These are phyloP conservation scores for Fusarium sp. DNA, from an alignment of 2,329 filamentous ascomycete species.

Conservation along the genomic window DNA sequence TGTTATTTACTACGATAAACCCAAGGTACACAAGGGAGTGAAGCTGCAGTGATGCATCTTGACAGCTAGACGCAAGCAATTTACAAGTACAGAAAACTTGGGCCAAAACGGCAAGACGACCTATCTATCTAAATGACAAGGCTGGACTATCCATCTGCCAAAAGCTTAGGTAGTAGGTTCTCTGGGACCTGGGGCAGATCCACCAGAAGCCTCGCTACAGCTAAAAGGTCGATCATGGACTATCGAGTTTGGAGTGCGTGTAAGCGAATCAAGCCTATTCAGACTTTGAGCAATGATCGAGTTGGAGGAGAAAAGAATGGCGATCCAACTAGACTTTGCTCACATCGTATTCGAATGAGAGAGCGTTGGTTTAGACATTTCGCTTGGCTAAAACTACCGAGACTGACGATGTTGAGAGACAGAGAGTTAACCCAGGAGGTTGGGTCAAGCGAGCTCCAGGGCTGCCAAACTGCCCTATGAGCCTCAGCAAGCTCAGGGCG, in stretches of 20 bases:
- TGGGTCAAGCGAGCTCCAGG: constrained; percentile 13
- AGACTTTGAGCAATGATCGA: neutral
- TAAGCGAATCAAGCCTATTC: constrained; percentile 9
- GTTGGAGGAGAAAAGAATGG: too few relatives aligned
- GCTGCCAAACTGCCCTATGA: constrained; percentile 31
- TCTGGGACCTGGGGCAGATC: constrained; percentile 35
- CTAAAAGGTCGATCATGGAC: constrained; percentile 32
- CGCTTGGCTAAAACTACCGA: constrained; percentile 24
- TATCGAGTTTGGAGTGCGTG: constrained; percentile 7
- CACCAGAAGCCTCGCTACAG: constrained; percentile 34
- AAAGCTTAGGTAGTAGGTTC: constrained; percentile 24
- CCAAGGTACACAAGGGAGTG: neutral
- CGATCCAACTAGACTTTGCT: neutral
- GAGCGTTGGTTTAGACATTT: constrained; percentile 8
- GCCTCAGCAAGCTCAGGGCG: constrained; percentile 29
- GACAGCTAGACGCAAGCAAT: constrained; percentile 32
- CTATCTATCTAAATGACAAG: too few relatives aligned
- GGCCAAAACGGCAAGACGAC: constrained; percentile 32
- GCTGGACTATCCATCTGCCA: constrained; percentile 28
- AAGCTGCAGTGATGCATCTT: constrained; percentile 20
- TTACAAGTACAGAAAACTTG: constrained; percentile 27
- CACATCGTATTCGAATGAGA: neutral
- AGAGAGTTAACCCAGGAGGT: constrained; percentile 3
- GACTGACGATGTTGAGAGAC: neutral
- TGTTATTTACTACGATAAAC: neutral